A percentile compares a stretch with the other conserved stretches of the same genome.
These are phyloP conservation scores for Syzygium malaccense DNA, from an alignment of 441 rosid genomes.

Conservation along the genomic window DNA sequence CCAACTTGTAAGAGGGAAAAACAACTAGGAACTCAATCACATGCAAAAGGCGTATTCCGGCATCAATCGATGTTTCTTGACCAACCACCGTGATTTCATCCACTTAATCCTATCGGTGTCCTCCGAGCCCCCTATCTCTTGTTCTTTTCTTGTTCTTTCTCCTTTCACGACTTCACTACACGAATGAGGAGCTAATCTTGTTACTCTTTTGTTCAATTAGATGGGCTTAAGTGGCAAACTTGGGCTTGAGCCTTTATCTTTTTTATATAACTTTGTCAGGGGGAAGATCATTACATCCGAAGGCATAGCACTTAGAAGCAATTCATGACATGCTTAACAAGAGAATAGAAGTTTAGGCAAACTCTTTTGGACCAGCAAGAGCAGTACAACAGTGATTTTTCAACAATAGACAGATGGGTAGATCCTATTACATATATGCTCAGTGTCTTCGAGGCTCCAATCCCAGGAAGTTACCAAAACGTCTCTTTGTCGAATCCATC, in stretches of 20 bases:
- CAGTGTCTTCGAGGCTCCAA: not conserved
- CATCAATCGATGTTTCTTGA: too few species aligned
- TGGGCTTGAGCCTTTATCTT: not conserved
- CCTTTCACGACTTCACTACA: not conserved
- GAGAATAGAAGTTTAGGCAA: not conserved
- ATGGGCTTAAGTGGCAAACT: not conserved
- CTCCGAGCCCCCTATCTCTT: too few species aligned
- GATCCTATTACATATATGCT: not conserved
- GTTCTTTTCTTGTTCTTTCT: too few species aligned
- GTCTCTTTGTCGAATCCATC: not conserved
- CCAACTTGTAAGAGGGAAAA: too few species aligned
- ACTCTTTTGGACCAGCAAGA: not conserved
- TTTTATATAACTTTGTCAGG: not conserved
- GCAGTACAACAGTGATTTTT: not conserved
- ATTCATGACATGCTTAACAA: not conserved
- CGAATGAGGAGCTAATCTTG: not conserved
- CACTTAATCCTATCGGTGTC: too few species aligned
- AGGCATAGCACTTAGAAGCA: not conserved
- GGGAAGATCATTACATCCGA: not conserved
- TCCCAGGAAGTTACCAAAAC: not conserved
- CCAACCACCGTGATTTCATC: too few species aligned
- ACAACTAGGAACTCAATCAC: too few species aligned
- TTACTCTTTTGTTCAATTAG: not conserved
- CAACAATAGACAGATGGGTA: not conserved
- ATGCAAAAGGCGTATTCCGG: too few species aligned